A percentile compares a stretch with the other conserved stretches of the same genome.
phyloP scores from a whole-genome alignment of 2,329 filamentous ascomycete genomes.

The Akanthomyces dipterigenus region DNA sequence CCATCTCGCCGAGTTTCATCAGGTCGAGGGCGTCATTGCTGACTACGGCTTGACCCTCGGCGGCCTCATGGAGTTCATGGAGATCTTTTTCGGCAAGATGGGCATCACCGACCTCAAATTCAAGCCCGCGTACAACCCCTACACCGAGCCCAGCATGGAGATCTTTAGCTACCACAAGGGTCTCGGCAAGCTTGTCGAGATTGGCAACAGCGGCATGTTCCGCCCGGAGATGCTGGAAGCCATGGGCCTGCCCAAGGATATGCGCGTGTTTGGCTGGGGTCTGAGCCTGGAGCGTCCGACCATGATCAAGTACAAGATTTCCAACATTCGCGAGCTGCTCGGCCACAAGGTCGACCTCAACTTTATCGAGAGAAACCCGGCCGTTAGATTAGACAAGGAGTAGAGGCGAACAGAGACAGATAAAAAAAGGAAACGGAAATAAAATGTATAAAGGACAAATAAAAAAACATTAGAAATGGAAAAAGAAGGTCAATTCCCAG shows the following conservation, averaged over 20 bases:
- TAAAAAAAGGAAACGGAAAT: conserved; percentile 4
- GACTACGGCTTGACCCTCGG: conserved; percentile 91
- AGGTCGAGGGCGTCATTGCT: conserved; percentile 96
- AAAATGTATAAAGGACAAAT: conserved; percentile 1
- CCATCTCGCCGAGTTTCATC: conserved; percentile 96
- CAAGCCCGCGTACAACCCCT: conserved; percentile 92
- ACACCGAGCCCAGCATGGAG: conserved; percentile 96
- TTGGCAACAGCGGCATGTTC: conserved; percentile 99
- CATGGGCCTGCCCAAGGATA: conserved; percentile 86
- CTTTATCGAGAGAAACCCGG: conserved; percentile 87
- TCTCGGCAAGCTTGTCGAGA: conserved; percentile 81
- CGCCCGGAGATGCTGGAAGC: conserved; percentile 92
- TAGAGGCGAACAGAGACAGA: conserved; percentile 33
- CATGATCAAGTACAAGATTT: conserved; percentile 92
- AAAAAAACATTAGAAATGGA: not conserved
- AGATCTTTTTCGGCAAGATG: conserved; percentile 95
- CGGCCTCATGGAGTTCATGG: conserved; percentile 87
- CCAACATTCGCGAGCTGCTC: conserved; percentile 85
- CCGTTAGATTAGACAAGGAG: conserved; percentile 81
- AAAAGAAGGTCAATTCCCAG: not conserved
- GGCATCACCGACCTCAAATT: conserved; percentile 79
- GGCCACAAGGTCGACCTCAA: conserved; percentile 93
- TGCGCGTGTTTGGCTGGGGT: conserved; percentile 92
- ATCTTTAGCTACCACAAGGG: conserved; percentile 95
- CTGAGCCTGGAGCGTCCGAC: conserved; percentile 88